Evolutionary conservation across 1,284 basidiomycete species (phyloP).

Genomic region (Sanghuangporus sanghuang): DNA sequence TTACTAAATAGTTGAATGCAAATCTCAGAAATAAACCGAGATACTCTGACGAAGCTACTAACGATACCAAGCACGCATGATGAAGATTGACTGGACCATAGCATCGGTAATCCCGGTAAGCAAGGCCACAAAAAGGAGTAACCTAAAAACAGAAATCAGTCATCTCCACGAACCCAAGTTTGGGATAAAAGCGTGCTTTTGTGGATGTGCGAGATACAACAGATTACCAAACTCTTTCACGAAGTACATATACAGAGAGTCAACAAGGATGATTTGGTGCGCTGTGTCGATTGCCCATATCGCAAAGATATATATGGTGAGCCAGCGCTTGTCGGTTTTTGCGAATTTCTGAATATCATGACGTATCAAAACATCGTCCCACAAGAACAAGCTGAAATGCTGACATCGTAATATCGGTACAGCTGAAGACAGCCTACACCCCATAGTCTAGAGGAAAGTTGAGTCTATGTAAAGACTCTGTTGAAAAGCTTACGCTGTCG

Average conservation of each 20-base stretch:
- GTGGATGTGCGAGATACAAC: background rate
- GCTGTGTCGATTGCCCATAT: background rate
- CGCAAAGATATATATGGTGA: background rate
- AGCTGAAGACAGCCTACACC: background rate
- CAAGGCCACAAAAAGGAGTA: background rate
- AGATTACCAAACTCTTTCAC: constrained; percentile 10
- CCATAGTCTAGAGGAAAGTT: background rate
- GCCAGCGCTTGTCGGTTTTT: background rate
- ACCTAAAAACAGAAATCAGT: background rate
- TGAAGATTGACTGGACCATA: background rate
- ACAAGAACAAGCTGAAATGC: background rate
- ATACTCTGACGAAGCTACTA: background rate
- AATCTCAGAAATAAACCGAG: too few relatives aligned
- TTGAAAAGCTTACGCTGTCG: background rate
- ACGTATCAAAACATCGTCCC: background rate
- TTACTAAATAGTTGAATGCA: background rate
- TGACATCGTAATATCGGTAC: constrained; percentile 8
- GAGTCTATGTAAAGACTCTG: background rate
- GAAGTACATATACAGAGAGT: constrained; percentile 4
- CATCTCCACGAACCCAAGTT: too few relatives aligned
- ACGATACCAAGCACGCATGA: constrained; percentile 1
- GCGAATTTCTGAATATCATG: background rate
- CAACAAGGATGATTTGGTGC: constrained; percentile 4
- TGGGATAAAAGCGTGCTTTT: background rate
- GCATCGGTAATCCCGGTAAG: background rate